These are phyloP conservation scores for Ceratocystis huliohia DNA, from an alignment of 2,329 filamentous ascomycete genomes.

Conservation along the genomic window DNA sequence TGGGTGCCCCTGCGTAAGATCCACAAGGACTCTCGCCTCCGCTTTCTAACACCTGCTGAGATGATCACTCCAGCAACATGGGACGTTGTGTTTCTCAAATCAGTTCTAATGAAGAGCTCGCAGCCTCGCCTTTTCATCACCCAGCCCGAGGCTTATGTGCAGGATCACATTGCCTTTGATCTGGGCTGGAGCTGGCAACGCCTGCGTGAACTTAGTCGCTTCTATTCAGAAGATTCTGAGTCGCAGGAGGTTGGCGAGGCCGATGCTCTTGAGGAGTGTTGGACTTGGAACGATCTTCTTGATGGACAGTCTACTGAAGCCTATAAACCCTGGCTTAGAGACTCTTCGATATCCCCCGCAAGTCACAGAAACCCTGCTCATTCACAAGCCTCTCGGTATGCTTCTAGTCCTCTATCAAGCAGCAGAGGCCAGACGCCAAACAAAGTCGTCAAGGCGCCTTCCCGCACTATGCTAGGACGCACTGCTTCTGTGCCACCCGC, in stretches of 20 bases:
- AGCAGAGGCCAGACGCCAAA: slow-evolving; percentile 33
- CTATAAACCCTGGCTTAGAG: background rate
- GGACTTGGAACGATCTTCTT: slow-evolving; percentile 52
- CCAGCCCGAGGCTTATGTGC: slow-evolving; percentile 60
- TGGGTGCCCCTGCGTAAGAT: slow-evolving; percentile 70
- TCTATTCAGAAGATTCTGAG: slow-evolving; percentile 35
- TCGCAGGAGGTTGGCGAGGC: slow-evolving; percentile 43
- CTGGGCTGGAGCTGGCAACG: slow-evolving; percentile 58
- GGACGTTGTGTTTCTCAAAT: slow-evolving; percentile 57
- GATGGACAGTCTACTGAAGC: slow-evolving; percentile 36
- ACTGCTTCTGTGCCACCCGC: slow-evolving; percentile 41
- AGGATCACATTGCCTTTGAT: slow-evolving; percentile 43
- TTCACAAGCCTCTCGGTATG: slow-evolving; percentile 28
- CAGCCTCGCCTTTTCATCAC: slow-evolving; percentile 62
- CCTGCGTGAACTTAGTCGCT: slow-evolving; percentile 48
- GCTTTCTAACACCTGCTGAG: slow-evolving; percentile 57
- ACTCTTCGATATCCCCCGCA: background rate
- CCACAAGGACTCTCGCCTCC: slow-evolving; percentile 58
- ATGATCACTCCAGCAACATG: slow-evolving; percentile 61
- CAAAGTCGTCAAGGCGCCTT: slow-evolving; percentile 32
- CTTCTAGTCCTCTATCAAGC: slow-evolving; percentile 28
- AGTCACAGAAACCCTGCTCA: background rate
- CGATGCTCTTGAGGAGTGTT: slow-evolving; percentile 52
- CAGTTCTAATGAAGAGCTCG: slow-evolving; percentile 60
- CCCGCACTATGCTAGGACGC: slow-evolving; percentile 36